A percentile compares a stretch with the other conserved stretches of the same genome.
Conservation (phyloP, 2,329 filamentous ascomycete species). For the Diaporthe citriasiana region DNA sequence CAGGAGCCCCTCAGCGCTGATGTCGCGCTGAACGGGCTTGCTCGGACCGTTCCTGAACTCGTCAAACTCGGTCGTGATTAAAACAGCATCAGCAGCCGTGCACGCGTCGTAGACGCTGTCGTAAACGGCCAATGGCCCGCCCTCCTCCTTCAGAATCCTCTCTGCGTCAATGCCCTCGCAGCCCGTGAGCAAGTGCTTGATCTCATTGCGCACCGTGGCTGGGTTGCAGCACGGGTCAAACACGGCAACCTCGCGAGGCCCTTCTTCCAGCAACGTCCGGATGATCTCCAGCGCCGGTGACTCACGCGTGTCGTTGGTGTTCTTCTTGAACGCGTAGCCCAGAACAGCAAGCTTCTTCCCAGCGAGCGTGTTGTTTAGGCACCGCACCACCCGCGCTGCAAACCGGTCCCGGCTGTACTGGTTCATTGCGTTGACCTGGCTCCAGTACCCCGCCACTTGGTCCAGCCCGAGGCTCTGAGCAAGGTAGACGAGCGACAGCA, state of each 20-base stretch:
- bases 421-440: conserved; percentile 81
- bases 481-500: conserved; percentile 80
- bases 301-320: conserved; percentile 82
- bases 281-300: conserved; percentile 78
- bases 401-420: conserved; percentile 81
- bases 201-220: conserved; percentile 64
- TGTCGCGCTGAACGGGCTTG: background rate
- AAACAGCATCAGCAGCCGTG: conserved; percentile 61
- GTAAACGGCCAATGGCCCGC: conserved; percentile 62
- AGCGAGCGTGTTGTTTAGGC: conserved; percentile 76
- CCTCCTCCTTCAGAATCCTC: conserved; percentile 52
- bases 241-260: conserved; percentile 73
- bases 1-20: conserved; percentile 11
- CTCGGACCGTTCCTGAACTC: conserved; percentile 57
- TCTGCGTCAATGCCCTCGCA: conserved; percentile 41
- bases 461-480: conserved; percentile 77
- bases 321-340: conserved; percentile 85
- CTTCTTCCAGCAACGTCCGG: conserved; percentile 74
- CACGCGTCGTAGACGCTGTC: conserved; percentile 65
- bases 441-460: conserved; percentile 84
- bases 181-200: conserved; percentile 58
- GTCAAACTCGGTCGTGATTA: conserved; percentile 70
- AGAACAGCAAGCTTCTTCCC: conserved; percentile 81
- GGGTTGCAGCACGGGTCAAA: conserved; percentile 76
- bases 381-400: conserved; percentile 73